phyloP scores from a whole-genome alignment of 139 green algal species.

The Ettlia oleoabundans region DNA sequence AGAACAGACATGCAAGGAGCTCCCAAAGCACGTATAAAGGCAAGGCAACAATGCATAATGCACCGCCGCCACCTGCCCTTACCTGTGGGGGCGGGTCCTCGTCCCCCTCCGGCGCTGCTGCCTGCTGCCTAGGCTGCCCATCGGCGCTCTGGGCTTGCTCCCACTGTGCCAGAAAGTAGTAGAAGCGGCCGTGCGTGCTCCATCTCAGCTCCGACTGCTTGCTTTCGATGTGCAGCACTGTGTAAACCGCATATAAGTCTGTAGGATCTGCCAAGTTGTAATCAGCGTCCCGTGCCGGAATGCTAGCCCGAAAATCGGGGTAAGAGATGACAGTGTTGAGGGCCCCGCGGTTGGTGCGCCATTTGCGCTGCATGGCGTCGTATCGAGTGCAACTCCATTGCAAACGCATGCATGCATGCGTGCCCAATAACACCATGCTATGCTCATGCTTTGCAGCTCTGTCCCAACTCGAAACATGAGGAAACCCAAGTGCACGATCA shows the following conservation, averaged over 20 bases:
- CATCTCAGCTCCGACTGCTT: conserved; percentile 42
- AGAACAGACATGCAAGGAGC: too few species aligned
- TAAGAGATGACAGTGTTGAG: conserved; percentile 34
- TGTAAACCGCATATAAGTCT: conserved; percentile 53
- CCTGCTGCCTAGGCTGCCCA: not conserved
- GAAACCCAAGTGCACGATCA: too few species aligned
- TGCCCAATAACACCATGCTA: too few species aligned
- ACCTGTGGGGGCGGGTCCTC: conserved; percentile 37
- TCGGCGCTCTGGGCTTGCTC: not conserved
- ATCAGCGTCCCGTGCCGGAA: not conserved
- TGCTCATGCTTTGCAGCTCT: too few species aligned
- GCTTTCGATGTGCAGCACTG: conserved; percentile 52
- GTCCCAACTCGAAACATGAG: too few species aligned
- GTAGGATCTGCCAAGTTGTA: conserved; percentile 29
- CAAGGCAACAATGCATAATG: not conserved
- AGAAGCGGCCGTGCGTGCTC: conserved; percentile 31
- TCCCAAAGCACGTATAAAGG: not conserved
- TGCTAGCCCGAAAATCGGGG: conserved; percentile 13
- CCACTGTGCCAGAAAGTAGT: conserved; percentile 41
- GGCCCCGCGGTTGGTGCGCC: conserved; percentile 42
- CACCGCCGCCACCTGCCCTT: not conserved
- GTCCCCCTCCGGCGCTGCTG: conserved; percentile 41
- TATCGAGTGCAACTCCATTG: too few species aligned
- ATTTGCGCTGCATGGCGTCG: conserved; percentile 58
- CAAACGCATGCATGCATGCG: not conserved